phyloP scores from a whole-genome alignment of 257 asterid species.

The Fraxinus anomala region DNA sequence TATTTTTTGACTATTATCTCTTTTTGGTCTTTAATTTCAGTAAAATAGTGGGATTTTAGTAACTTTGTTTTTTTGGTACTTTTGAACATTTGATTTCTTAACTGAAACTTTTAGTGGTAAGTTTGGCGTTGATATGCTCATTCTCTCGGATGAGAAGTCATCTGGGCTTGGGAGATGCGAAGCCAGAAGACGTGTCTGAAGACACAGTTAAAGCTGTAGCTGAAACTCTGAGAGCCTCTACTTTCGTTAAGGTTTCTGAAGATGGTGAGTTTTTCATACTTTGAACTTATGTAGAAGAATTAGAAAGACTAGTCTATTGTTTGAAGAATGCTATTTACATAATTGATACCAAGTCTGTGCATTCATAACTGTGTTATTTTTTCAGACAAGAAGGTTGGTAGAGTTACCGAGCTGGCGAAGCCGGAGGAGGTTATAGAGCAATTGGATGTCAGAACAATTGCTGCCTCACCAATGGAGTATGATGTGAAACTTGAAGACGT shows the following conservation, averaged over 20 bases:
- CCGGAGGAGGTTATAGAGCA: constrained; percentile 87
- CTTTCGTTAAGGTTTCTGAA: constrained; percentile 77
- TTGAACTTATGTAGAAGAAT: background rate
- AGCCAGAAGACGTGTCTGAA: constrained; percentile 72
- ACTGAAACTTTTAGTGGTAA: constrained; percentile 66
- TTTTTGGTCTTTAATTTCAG: background rate
- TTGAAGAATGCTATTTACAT: background rate
- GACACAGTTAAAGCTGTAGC: constrained; percentile 74
- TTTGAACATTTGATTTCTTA: constrained; percentile 43
- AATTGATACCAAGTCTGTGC: background rate
- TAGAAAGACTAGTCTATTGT: background rate
- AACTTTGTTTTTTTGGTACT: background rate
- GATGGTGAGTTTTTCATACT: constrained; percentile 60
- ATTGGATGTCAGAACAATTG: constrained; percentile 70
- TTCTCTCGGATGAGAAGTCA: constrained; percentile 86
- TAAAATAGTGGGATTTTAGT: background rate
- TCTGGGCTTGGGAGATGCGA: constrained; percentile 68
- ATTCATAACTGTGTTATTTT: constrained; percentile 12
- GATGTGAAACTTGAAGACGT: constrained; percentile 78
- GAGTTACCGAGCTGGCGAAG: constrained; percentile 70
- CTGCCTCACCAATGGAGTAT: constrained; percentile 83
- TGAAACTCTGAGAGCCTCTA: constrained; percentile 70
- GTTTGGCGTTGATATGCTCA: constrained; percentile 75
- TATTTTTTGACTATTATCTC: background rate
- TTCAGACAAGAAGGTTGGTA: constrained; percentile 75